These are phyloP conservation scores for Crotalaria pallida DNA, from an alignment of 306 rosid species.

Conservation along the genomic window DNA sequence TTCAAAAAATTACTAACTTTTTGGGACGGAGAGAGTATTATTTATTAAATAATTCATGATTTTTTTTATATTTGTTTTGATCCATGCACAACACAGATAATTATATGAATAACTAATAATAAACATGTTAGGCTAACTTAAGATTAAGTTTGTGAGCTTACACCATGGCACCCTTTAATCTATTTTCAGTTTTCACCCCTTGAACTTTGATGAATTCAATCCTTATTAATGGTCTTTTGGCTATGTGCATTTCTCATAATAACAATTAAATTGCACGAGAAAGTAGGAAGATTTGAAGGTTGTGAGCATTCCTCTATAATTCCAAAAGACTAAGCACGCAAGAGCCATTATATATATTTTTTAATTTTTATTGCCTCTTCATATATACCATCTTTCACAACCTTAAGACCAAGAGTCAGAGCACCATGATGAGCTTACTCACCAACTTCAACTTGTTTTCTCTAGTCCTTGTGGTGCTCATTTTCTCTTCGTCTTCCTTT, in stretches of 20 bases:
- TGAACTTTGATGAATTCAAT: too few relatives aligned
- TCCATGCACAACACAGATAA: too few relatives aligned
- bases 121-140: too few relatives aligned
- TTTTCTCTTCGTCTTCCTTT: constrained; percentile 19
- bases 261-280: not conserved
- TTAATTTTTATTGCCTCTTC: not conserved
- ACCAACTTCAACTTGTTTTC: constrained; percentile 14
- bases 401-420: not conserved
- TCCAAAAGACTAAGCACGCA: not conserved
- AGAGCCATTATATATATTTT: not conserved
- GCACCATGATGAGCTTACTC: constrained; percentile 1
- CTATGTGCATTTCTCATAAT: not conserved
- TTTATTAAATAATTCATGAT: too few relatives aligned
- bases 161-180: too few relatives aligned
- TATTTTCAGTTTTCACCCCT: too few relatives aligned
- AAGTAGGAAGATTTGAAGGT: not conserved
- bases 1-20: too few relatives aligned
- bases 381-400: not conserved
- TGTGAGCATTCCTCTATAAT: not conserved
- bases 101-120: too few relatives aligned
- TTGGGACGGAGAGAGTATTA: too few relatives aligned
- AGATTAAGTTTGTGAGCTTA: too few relatives aligned
- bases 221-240: not conserved
- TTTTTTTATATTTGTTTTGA: too few relatives aligned
- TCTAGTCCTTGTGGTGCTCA: constrained; percentile 16